These are phyloP conservation scores for Capsicum pubescens DNA, from an alignment of 257 asterid genomes.

Conservation along the genomic window DNA sequence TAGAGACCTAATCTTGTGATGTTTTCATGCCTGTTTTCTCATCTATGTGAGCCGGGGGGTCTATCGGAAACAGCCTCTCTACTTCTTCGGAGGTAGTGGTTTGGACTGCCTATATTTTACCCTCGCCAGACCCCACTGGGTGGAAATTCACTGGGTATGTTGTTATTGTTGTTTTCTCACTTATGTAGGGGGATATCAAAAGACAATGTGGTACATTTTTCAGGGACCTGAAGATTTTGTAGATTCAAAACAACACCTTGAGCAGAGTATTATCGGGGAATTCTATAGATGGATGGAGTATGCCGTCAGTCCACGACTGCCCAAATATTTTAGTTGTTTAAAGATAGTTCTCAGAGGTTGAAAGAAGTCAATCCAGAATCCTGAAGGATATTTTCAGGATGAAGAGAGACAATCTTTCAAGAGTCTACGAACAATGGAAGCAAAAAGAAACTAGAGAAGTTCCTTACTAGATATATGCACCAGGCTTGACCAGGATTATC, in stretches of 20 bases:
- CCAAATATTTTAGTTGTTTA: slow-evolving; percentile 23
- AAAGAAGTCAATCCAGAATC: slow-evolving; percentile 26
- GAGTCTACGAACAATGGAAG: slow-evolving; percentile 1
- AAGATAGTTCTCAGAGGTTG: slow-evolving; percentile 25
- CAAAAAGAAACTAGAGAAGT: slow-evolving; percentile 4
- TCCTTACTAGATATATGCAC: slow-evolving; percentile 15
- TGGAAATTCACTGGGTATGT: too few relatives aligned
- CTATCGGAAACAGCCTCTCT: too few relatives aligned
- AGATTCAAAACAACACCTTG: slow-evolving; percentile 11
- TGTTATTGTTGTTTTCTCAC: not conserved
- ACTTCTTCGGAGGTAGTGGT: too few relatives aligned
- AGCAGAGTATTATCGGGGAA: not conserved
- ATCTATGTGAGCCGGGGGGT: too few relatives aligned
- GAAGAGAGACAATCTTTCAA: slow-evolving; percentile 11
- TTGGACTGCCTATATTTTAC: too few relatives aligned
- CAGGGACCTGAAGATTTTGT: slow-evolving; percentile 22
- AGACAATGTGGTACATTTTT: slow-evolving; percentile 26
- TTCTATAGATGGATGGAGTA: slow-evolving; percentile 22
- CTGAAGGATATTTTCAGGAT: not conserved
- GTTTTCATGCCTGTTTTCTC: too few relatives aligned
- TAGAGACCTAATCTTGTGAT: too few relatives aligned
- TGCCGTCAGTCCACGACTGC: not conserved
- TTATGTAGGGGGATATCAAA: slow-evolving; percentile 1
- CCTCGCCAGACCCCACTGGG: too few relatives aligned
- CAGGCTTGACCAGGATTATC: slow-evolving; percentile 23